Conservation (phyloP, 2,329 filamentous ascomycete species). For the Bimuria novae-zelandiae region DNA sequence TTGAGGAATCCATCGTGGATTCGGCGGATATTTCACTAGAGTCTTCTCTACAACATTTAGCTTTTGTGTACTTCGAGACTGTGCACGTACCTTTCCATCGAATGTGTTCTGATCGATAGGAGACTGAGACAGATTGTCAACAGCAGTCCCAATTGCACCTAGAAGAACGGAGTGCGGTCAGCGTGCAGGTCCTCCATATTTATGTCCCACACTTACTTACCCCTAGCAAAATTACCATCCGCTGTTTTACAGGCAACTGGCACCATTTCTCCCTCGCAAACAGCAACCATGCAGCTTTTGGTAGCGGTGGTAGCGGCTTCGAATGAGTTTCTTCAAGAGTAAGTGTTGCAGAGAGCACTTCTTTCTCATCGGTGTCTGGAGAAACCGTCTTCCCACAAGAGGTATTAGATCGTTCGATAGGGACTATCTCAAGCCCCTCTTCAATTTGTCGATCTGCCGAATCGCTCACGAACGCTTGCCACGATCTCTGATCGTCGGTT, state of each 20-base stretch:
- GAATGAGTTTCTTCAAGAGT: constrained; percentile 8
- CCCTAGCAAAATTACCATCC: constrained; percentile 26
- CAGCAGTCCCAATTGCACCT: constrained; percentile 13
- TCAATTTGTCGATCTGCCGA: constrained; percentile 19
- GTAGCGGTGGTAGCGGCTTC: constrained; percentile 33
- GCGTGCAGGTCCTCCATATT: constrained; percentile 8
- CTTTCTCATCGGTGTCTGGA: constrained; percentile 33
- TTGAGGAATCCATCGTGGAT: not conserved
- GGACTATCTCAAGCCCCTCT: constrained; percentile 39
- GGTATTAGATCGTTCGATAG: constrained; percentile 31
- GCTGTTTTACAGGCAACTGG: constrained; percentile 23
- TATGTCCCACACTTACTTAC: too few species aligned
- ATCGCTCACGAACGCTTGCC: constrained; percentile 15
- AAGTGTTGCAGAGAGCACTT: constrained; percentile 22
- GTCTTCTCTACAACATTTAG: not conserved
- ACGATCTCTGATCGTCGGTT: constrained; percentile 9
- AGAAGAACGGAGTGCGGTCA: constrained; percentile 14
- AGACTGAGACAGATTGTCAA: not conserved
- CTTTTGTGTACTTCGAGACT: not conserved
- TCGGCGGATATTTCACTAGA: constrained; percentile 1
- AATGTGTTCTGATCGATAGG: not conserved
- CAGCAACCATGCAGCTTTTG: constrained; percentile 22
- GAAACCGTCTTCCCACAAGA: constrained; percentile 33
- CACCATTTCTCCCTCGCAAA: constrained; percentile 22
- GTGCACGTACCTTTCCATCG: not conserved